These are phyloP conservation scores for Cladosporium sp. DNA, from an alignment of 2,329 filamentous ascomycete genomes.

Conservation along the genomic window DNA sequence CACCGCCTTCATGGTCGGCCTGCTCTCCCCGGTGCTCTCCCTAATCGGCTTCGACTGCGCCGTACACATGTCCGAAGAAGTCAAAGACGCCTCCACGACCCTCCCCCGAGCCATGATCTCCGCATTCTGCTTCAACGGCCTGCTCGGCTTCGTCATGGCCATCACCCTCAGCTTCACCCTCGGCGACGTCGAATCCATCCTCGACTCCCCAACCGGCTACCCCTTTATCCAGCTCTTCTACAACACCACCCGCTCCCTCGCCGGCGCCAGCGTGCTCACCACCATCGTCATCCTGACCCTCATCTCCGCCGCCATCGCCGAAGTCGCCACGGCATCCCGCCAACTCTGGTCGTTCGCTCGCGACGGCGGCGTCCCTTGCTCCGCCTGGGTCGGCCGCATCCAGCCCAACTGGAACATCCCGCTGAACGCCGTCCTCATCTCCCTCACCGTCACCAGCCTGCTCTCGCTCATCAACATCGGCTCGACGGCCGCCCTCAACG, in stretches of 20 bases:
- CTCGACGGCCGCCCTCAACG: conserved; percentile 45
- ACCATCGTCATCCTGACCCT: conserved; percentile 42
- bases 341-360: conserved; percentile 46
- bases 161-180: conserved; percentile 49
- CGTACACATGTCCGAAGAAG: conserved; percentile 50
- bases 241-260: conserved; percentile 45
- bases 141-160: conserved; percentile 48
- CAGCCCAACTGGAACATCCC: conserved; percentile 33
- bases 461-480: conserved; percentile 47
- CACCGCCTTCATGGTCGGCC: conserved; percentile 37
- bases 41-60: conserved; percentile 39
- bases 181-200: conserved; percentile 42
- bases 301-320: conserved; percentile 36
- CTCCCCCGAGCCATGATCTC: conserved; percentile 52
- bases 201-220: conserved; percentile 47
- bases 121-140: conserved; percentile 50
- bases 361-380: conserved; percentile 44
- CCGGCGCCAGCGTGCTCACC: conserved; percentile 49
- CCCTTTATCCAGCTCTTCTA: conserved; percentile 55
- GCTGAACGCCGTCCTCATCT: conserved; percentile 40
- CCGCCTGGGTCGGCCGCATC: conserved; percentile 38
- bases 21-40: conserved; percentile 38
- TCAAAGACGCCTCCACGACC: conserved; percentile 48
- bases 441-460: conserved; percentile 54
- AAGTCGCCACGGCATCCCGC: conserved; percentile 43